phyloP scores from a whole-genome alignment of 2,329 filamentous ascomycete genomes.

The Talaromyces sp. region DNA sequence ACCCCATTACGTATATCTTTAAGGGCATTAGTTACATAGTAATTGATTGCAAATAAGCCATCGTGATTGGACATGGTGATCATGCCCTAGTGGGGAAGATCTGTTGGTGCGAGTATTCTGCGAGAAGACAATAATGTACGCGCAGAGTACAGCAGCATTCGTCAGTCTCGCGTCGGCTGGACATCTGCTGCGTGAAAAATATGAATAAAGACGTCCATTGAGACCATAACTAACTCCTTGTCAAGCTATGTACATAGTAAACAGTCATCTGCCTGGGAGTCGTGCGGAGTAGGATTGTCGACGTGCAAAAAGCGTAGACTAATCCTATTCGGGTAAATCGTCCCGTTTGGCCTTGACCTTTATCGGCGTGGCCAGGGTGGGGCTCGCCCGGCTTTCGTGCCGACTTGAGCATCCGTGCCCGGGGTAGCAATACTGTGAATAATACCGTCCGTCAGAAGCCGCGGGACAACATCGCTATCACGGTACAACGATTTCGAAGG shows the following conservation, averaged over 20 bases:
- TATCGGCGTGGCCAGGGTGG: background rate
- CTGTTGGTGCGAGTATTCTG: background rate
- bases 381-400: background rate
- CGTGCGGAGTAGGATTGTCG: background rate
- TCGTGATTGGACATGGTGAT: background rate
- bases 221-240: too few relatives aligned
- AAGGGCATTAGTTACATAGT: background rate
- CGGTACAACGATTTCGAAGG: background rate
- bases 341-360: conserved; percentile 3
- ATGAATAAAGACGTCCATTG: background rate
- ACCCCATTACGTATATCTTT: background rate
- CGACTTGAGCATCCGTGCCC: conserved; percentile 7
- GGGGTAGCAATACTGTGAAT: background rate
- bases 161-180: background rate
- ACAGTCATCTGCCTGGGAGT: background rate
- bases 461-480: background rate
- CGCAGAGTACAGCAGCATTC: background rate
- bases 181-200: background rate
- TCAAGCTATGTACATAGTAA: too few relatives aligned
- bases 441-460: too few relatives aligned
- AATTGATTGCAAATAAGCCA: background rate
- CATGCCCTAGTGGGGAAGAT: background rate
- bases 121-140: background rate
- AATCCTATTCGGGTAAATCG: background rate
- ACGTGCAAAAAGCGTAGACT: background rate